phyloP scores from a whole-genome alignment of 1,284 basidiomycete genomes.

The Puccinia coronata region DNA sequence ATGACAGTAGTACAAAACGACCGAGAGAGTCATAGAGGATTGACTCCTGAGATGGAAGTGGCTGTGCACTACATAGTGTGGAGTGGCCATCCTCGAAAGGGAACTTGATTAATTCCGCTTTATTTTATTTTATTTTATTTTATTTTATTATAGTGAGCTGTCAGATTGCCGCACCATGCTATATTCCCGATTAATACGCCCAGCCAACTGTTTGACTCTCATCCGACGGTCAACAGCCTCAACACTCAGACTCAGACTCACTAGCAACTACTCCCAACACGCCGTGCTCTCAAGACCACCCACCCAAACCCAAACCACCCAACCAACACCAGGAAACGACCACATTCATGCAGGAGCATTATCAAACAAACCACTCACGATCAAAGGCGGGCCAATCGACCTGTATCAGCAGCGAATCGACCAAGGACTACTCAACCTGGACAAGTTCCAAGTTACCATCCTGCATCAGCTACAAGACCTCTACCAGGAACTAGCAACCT shows the following conservation, averaged over 20 bases:
- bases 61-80: no score
- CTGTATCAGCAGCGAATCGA: constrained; percentile 6
- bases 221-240: constrained; percentile 1
- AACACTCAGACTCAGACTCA: not conserved
- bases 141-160: no score
- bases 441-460: constrained; percentile 6
- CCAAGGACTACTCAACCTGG: not conserved
- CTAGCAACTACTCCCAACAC: not conserved
- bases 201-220: not conserved
- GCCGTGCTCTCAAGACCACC: not conserved
- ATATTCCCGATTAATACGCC: no score
- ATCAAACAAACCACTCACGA: not conserved
- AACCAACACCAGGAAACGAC: not conserved
- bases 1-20: no score
- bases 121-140: no score
- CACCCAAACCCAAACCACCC: not conserved
- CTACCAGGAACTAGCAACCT: not conserved
- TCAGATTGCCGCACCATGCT: no score
- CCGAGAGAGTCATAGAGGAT: no score
- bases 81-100: no score
- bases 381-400: not conserved
- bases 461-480: constrained; percentile 21
- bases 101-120: no score
- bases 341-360: not conserved
- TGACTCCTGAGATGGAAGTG: no score